Conservation (phyloP, 371 early-diverging fungal genomes). For the Rhizomucor miehei region DNA sequence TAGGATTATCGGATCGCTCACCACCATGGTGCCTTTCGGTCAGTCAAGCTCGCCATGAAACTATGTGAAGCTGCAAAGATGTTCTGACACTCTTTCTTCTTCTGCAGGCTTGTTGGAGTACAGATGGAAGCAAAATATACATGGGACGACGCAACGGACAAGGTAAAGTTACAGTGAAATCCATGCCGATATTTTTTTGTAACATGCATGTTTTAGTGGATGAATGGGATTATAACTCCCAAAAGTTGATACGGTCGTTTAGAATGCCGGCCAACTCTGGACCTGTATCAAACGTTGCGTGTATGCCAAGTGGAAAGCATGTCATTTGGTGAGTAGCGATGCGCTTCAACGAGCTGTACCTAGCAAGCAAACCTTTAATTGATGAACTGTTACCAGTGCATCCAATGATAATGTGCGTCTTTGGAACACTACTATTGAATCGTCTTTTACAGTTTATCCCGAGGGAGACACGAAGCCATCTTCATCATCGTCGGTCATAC, state of each 20-base stretch:
- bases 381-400: constrained; percentile 60
- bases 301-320: constrained; percentile 79
- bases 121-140: constrained; percentile 72
- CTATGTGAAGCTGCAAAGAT: background rate
- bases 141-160: constrained; percentile 80
- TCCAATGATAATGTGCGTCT: constrained; percentile 92
- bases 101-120: constrained; percentile 81
- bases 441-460: constrained; percentile 33
- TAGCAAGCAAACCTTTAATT: too few species aligned
- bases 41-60: constrained; percentile 3
- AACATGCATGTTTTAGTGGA: constrained; percentile 59
- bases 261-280: constrained; percentile 90
- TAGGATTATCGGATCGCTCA: constrained; percentile 62
- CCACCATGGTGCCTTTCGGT: constrained; percentile 92
- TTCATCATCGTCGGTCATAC: constrained; percentile 27
- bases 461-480: constrained; percentile 21
- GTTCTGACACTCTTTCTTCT: background rate
- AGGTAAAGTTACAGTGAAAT: constrained; percentile 34
- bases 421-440: constrained; percentile 69
- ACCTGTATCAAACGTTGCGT: constrained; percentile 76
- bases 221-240: constrained; percentile 79
- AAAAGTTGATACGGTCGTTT: constrained; percentile 65
- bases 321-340: constrained; percentile 69
- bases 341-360: too few species aligned
- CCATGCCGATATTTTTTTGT: background rate